A percentile compares a stretch with the other conserved stretches of the same genome.
These are phyloP conservation scores for Linaria vulgaris DNA, from an alignment of 257 asterid species.

Conservation along the genomic window DNA sequence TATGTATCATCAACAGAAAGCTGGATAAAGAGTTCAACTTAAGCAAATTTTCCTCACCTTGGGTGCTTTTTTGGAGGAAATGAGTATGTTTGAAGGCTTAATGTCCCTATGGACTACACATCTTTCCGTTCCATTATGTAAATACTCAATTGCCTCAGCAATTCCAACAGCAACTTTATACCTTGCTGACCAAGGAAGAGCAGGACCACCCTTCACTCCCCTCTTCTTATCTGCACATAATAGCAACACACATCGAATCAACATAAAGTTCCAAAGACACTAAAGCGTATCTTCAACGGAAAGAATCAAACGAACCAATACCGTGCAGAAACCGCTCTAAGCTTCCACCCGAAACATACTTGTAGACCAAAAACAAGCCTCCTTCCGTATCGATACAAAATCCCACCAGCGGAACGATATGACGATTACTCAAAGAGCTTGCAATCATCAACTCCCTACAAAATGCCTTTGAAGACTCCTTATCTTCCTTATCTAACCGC, in stretches of 20 bases:
- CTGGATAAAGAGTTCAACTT: too few relatives aligned
- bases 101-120: conserved; percentile 93
- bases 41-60: conserved; percentile 45
- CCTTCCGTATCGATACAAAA: conserved; percentile 85
- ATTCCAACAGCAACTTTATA: conserved; percentile 75
- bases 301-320: conserved; percentile 25
- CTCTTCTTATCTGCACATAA: conserved; percentile 58
- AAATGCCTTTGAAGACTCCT: conserved; percentile 85
- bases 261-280: not conserved
- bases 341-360: conserved; percentile 88
- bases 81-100: conserved; percentile 92
- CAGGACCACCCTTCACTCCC: conserved; percentile 53
- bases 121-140: conserved; percentile 78
- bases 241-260: conserved; percentile 24
- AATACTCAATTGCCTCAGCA: conserved; percentile 73
- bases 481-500: conserved; percentile 74
- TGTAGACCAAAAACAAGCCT: conserved; percentile 85
- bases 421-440: conserved; percentile 66
- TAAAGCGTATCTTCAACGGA: not conserved
- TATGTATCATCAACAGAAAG: too few relatives aligned
- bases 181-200: conserved; percentile 65
- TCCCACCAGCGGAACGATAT: conserved; percentile 84
- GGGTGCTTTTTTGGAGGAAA: conserved; percentile 70
- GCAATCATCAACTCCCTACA: conserved; percentile 95
- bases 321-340: conserved; percentile 78